A percentile compares a stretch with the other conserved stretches of the same genome.
phyloP scores from a whole-genome alignment of 352 stramenopile species.

The Globisporangium spiculum region DNA sequence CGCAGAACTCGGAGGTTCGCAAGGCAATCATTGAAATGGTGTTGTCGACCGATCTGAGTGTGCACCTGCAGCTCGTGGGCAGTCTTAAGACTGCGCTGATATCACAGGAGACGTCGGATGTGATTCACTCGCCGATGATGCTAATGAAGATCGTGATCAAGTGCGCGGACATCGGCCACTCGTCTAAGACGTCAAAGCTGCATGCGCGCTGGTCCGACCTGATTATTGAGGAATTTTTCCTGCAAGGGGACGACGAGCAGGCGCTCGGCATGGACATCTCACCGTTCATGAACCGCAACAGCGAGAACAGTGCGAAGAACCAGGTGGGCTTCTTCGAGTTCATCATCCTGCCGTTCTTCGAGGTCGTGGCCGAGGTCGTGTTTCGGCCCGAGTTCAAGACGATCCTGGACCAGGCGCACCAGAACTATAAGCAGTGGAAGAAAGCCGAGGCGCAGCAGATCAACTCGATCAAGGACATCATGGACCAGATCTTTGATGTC shows the following conservation, averaged over 20 bases:
- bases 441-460: conserved; percentile 76
- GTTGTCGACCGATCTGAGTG: conserved; percentile 76
- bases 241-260: conserved; percentile 93
- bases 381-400: conserved; percentile 76
- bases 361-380: conserved; percentile 72
- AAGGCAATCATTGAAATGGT: conserved; percentile 88
- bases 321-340: conserved; percentile 87
- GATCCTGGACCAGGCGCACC: conserved; percentile 76
- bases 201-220: conserved; percentile 88
- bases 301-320: conserved; percentile 83
- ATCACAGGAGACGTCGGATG: conserved; percentile 67
- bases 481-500: conserved; percentile 69
- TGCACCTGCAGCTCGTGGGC: conserved; percentile 79
- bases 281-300: conserved; percentile 91
- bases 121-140: conserved; percentile 77
- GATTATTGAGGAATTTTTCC: conserved; percentile 94
- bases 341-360: conserved; percentile 81
- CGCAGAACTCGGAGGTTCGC: conserved; percentile 62
- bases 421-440: conserved; percentile 85
- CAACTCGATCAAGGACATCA: conserved; percentile 84
- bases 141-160: conserved; percentile 89
- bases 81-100: conserved; percentile 80
- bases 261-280: conserved; percentile 84
- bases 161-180: conserved; percentile 92
- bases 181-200: conserved; percentile 78